Conservation (phyloP, 2,329 filamentous ascomycete genomes). For the Hymenotorrendiella dingleyae region DNA sequence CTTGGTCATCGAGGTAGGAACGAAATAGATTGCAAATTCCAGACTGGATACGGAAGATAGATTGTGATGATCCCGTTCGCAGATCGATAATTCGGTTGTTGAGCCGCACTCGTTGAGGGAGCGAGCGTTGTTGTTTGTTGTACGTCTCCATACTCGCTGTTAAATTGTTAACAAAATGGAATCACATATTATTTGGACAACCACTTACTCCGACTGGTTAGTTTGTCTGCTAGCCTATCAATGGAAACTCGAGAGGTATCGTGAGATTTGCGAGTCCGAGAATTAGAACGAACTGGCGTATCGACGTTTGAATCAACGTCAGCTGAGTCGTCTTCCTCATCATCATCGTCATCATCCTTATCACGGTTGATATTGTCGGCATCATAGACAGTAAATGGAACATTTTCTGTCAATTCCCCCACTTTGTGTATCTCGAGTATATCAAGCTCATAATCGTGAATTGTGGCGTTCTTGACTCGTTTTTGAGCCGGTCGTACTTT, state of each 20-base stretch:
- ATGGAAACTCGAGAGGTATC: not conserved
- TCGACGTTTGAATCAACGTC: not conserved
- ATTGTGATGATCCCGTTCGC: conserved; percentile 78
- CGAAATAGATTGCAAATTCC: conserved; percentile 78
- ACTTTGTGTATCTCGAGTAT: conserved; percentile 61
- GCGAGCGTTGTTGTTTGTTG: conserved; percentile 20
- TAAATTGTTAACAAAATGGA: conserved; percentile 4
- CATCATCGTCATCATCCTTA: conserved; percentile 49
- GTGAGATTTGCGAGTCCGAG: conserved; percentile 7
- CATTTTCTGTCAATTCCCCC: conserved; percentile 52
- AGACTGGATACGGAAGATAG: conserved; percentile 81
- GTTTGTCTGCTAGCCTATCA: conserved; percentile 4
- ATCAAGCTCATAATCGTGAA: conserved; percentile 70
- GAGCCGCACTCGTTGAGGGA: conserved; percentile 51
- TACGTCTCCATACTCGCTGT: conserved; percentile 22
- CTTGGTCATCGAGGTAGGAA: conserved; percentile 62
- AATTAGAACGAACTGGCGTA: conserved; percentile 3
- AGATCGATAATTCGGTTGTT: conserved; percentile 77
- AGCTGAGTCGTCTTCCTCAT: conserved; percentile 31
- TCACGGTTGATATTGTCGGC: conserved; percentile 54
- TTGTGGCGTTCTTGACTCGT: conserved; percentile 66
- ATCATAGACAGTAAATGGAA: conserved; percentile 66
- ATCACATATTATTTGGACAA: not conserved
- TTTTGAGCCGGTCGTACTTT: conserved; percentile 67
- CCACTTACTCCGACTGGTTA: conserved; percentile 17